Evolutionary conservation across 371 early-diverging fungal species (phyloP), one percentile per base, ranked within the genome.

Genomic region (Saksenaea vasiformis): DNA sequence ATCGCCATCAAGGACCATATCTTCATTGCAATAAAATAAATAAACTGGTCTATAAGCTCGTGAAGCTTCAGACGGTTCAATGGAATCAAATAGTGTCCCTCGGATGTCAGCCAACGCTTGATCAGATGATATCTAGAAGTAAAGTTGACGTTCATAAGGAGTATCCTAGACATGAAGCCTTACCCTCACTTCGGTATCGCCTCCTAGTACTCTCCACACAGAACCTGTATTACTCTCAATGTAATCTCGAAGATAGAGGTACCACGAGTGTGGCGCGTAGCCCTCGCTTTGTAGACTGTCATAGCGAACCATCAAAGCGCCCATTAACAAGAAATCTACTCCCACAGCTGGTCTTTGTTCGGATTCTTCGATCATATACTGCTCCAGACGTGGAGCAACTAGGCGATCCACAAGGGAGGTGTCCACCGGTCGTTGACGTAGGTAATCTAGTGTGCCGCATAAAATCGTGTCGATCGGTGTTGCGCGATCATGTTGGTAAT

Each of bases 231-330:
- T 54, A 34, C 56, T 62, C 0, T 67, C 68, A 10, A 71, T 66
- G 58, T 71, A 80, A 54, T 72, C 76, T n/a, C 80, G 69, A 10
- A 77, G 17, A 58, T 80, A 80, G 13, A 80, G 61, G 38, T 70
- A 70, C 77, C 80, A 80, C 14, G 63, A 17, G 39, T 65, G 39
- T 14, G 68, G 39, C 24, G 53, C 22, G 36, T 36, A 37, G 3
- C 62, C 67, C 19, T 39, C 34, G 28, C 24, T 68, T 9, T 57
- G 39, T 2, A 54, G 58, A 43, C 63, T 58, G 35, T 76, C 74
- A 36, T 76, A 65, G 3, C 69, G 66, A 19, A 64, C 66, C 77
- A 79, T 72, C 24, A 79, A 43, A 8, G 70, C 80, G 11, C 77
- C 80, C 69, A 77, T 69, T 22, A 80, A 43, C 19, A 69, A 57